phyloP scores from a whole-genome alignment of 305 asterid species.

The Ilex paraguariensis region DNA sequence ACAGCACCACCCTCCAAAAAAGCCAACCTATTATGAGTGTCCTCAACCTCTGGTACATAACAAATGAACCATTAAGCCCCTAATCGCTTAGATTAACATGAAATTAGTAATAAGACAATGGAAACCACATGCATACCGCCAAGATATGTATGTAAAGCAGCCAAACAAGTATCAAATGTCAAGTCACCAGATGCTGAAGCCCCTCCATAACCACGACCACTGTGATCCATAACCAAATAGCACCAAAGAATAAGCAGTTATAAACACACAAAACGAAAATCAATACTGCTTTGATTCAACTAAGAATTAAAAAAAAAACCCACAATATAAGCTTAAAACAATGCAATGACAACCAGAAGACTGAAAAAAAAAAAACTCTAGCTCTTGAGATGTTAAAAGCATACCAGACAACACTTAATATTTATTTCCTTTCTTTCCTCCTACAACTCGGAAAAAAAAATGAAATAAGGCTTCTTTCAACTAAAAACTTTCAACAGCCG shows the following conservation, averaged over 20 bases:
- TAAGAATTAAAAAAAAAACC: slow-evolving; percentile 8
- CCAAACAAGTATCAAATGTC: slow-evolving; percentile 70
- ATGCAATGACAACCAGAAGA: slow-evolving; percentile 14
- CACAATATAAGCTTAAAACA: slow-evolving; percentile 15
- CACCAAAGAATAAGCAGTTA: no score
- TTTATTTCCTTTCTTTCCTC: not conserved
- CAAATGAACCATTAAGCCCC: slow-evolving; percentile 26
- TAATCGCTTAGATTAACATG: slow-evolving; percentile 12
- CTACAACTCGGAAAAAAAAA: no score
- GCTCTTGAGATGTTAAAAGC: not conserved
- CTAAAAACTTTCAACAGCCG: no score
- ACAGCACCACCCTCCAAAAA: slow-evolving; percentile 81
- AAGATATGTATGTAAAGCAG: slow-evolving; percentile 57
- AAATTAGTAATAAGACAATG: no score
- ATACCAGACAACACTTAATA: not conserved
- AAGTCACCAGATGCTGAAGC: slow-evolving; percentile 32
- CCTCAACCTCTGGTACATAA: slow-evolving; percentile 64
- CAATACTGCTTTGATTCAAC: no score
- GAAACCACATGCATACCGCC: no score
- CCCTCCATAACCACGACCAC: no score
- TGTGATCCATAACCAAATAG: no score
- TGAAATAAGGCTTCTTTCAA: not conserved
- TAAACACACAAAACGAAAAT: slow-evolving; percentile 27
- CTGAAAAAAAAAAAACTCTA: not conserved
- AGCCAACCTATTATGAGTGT: slow-evolving; percentile 68